phyloP scores from a whole-genome alignment of 345 rosid genomes.

The Jatropha curcas region DNA sequence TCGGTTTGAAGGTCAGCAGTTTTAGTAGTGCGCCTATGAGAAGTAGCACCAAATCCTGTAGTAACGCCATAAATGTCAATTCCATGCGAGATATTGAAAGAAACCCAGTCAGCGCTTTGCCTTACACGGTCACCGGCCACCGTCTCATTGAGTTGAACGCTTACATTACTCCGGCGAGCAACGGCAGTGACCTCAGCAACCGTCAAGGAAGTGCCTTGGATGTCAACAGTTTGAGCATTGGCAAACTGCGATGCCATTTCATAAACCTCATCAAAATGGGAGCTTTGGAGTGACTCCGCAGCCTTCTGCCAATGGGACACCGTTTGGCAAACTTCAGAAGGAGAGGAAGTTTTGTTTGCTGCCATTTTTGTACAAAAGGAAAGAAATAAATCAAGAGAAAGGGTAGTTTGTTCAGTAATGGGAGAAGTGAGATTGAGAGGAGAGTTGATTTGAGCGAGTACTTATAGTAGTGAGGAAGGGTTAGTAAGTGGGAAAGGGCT shows the following conservation, averaged over 20 bases:
- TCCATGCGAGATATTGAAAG: conserved; percentile 34
- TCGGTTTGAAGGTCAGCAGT: conserved; percentile 42
- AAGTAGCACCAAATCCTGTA: conserved; percentile 50
- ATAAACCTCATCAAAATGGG: conserved; percentile 38
- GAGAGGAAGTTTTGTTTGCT: not conserved
- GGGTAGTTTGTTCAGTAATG: not conserved
- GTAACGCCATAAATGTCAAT: conserved; percentile 53
- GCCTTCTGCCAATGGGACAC: conserved; percentile 39
- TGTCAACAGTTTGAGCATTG: conserved; percentile 25
- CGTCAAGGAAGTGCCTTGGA: conserved; percentile 43
- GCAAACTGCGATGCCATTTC: conserved; percentile 37
- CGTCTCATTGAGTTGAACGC: conserved; percentile 30
- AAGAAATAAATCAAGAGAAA: not conserved
- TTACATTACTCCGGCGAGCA: conserved; percentile 25
- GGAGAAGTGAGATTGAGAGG: not conserved
- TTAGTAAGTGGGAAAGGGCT: conserved; percentile 14
- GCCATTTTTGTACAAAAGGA: conserved; percentile 14
- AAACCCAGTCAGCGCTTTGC: conserved; percentile 45
- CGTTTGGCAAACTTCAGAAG: conserved; percentile 7
- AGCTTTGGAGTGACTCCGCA: conserved; percentile 29
- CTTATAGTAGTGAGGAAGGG: not conserved
- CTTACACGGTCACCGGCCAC: conserved; percentile 39
- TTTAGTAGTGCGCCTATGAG: conserved; percentile 42
- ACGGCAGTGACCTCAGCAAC: conserved; percentile 47
- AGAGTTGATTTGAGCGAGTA: not conserved